A percentile compares a stretch with the other conserved stretches of the same genome.
Conservation (phyloP, 2,329 filamentous ascomycete genomes). For the Neofusicoccum laricinum region DNA sequence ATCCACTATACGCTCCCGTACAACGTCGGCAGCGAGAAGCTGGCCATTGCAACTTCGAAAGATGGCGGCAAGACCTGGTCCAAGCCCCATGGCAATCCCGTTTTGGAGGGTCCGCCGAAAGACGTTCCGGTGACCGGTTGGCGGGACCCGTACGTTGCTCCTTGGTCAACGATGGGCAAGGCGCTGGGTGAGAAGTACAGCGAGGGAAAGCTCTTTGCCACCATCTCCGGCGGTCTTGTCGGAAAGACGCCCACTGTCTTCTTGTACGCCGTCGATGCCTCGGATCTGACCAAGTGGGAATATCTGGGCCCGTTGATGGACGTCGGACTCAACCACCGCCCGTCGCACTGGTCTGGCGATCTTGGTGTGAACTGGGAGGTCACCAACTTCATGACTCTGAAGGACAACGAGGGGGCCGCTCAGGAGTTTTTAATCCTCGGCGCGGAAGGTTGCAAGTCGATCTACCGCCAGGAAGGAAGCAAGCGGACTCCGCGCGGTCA, state of each 20-base stretch:
- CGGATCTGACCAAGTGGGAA: constrained; percentile 43
- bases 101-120: constrained; percentile 34
- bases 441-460: constrained; percentile 41
- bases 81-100: constrained; percentile 36
- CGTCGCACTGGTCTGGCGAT: constrained; percentile 49
- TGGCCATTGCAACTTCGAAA: constrained; percentile 38
- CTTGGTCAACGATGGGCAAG: constrained; percentile 28
- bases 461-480: constrained; percentile 15
- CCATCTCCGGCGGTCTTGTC: constrained; percentile 49
- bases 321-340: constrained; percentile 37
- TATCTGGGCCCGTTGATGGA: constrained; percentile 46
- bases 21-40: constrained; percentile 33
- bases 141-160: constrained; percentile 40
- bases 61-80: constrained; percentile 39
- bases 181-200: constrained; percentile 17
- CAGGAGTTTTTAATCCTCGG: constrained; percentile 46
- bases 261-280: constrained; percentile 43
- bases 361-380: constrained; percentile 54
- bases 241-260: constrained; percentile 45
- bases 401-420: constrained; percentile 23
- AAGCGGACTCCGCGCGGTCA: constrained; percentile 28
- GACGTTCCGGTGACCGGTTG: constrained; percentile 40
- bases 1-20: constrained; percentile 42
- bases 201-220: constrained; percentile 40
- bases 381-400: constrained; percentile 45